Conservation (phyloP, 2,329 filamentous ascomycete genomes). For the Orbilia quercus region DNA sequence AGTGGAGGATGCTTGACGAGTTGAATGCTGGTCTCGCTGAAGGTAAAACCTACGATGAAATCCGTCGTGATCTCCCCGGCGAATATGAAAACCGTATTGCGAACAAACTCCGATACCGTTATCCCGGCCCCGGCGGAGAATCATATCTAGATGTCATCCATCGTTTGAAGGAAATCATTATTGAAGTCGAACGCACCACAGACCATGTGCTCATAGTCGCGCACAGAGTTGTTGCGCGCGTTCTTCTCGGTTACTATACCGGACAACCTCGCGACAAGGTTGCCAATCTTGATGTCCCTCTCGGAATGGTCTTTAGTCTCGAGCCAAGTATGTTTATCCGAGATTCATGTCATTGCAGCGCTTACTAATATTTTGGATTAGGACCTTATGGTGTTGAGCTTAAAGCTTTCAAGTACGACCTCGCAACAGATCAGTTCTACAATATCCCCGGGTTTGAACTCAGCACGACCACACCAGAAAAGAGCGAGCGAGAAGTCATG, state of each 20-base stretch:
- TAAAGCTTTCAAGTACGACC: slow-evolving; percentile 92
- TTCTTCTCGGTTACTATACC: slow-evolving; percentile 96
- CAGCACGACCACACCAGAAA: slow-evolving; percentile 38
- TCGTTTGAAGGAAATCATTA: slow-evolving; percentile 91
- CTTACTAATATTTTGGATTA: slow-evolving; percentile 29
- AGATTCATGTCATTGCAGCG: background rate
- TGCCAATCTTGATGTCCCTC: slow-evolving; percentile 89
- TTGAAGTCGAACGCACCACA: slow-evolving; percentile 95
- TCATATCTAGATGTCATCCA: slow-evolving; percentile 98
- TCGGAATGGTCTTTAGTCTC: slow-evolving; percentile 93
- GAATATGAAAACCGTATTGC: slow-evolving; percentile 82
- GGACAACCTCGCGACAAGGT: slow-evolving; percentile 90
- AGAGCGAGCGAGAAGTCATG: slow-evolving; percentile 49
- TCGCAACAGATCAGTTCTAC: slow-evolving; percentile 80
- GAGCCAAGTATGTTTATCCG: slow-evolving; percentile 71
- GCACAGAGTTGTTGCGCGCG: slow-evolving; percentile 89
- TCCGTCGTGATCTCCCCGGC: slow-evolving; percentile 78
- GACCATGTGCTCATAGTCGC: slow-evolving; percentile 93
- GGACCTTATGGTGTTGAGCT: slow-evolving; percentile 98
- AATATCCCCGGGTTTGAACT: slow-evolving; percentile 76
- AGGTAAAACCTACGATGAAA: slow-evolving; percentile 92
- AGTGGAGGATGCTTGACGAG: slow-evolving; percentile 98
- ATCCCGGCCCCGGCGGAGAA: slow-evolving; percentile 93
- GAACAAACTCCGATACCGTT: slow-evolving; percentile 96
- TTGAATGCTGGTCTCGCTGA: slow-evolving; percentile 93